Evolutionary conservation across 257 asterid species (phyloP), one percentile per base, ranked within the genome.

Genomic region (Knoxia roxburghii): DNA sequence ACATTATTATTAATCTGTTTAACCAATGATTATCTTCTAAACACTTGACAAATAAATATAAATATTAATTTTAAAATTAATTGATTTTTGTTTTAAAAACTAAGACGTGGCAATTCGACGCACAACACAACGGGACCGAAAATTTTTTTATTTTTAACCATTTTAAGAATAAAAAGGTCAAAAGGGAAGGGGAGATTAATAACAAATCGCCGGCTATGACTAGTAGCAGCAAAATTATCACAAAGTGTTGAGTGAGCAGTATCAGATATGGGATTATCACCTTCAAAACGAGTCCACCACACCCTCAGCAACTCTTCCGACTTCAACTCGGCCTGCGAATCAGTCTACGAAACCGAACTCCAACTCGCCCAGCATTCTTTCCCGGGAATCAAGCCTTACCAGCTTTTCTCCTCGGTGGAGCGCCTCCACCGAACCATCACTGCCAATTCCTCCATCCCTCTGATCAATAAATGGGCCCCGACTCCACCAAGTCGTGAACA

Each of bases 341-440:
- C 87, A 75, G 86, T 68, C 46, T 91, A 79, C 74, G 74, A 79
- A 51, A 50, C 82, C 60, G 83, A 85, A 80, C 78, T 91, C 68
- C 80, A 88, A 32, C 83, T 81, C 0, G 55, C 77, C 66, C 97
- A 88, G 23, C 88, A 85, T 84, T 89, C 97, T 65, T 86, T 91
- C 80, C 17, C 85, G 69, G 97, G 97, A 46, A 76, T 91, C 64
- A 77, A 82, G 64, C 84, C 93, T 2, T 88, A 88, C 82, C 97
- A 91, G 75, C 96, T 91, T 63, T 55, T 80, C 71, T 72, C 93
- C 79, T 86, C 95, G 62, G 43, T 80, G 20, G 89, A 85, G 26
- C 83, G 75, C 67, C 96, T 91, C 77, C 84, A 88, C 86, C 46
- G 18, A 54, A n/a, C 66, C 75, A 86, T 91, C 65, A 51, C 53